A percentile compares a stretch with the other conserved stretches of the same genome.
These are phyloP conservation scores for Corymbia maculata DNA, from an alignment of 345 rosid species.

Conservation along the genomic window DNA sequence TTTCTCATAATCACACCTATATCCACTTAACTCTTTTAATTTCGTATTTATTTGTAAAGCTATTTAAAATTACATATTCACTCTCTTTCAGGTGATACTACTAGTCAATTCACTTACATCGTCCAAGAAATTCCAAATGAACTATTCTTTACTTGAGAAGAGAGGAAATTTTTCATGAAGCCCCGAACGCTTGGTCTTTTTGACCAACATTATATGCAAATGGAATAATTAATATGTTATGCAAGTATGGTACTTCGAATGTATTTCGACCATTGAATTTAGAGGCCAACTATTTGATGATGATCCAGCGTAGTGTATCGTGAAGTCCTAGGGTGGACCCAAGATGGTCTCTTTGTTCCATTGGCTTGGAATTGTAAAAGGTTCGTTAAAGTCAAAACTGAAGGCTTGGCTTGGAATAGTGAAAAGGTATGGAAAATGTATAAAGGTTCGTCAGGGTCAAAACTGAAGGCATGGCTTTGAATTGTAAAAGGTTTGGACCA, in stretches of 20 bases:
- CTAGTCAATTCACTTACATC: too few species aligned
- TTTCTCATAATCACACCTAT: too few species aligned
- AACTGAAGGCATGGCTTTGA: neutral
- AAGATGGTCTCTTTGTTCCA: neutral
- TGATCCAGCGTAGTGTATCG: neutral
- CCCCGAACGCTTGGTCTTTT: neutral
- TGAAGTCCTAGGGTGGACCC: neutral
- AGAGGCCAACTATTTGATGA: neutral
- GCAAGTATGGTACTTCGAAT: neutral
- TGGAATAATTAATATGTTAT: neutral
- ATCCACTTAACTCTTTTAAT: too few species aligned
- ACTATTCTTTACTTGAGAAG: too few species aligned
- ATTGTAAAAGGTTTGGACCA: neutral
- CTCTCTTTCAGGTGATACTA: too few species aligned
- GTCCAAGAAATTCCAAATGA: too few species aligned
- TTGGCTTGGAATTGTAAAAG: neutral
- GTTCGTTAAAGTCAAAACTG: neutral
- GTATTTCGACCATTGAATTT: neutral
- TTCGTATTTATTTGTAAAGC: too few species aligned
- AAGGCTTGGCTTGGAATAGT: neutral
- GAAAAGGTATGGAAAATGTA: neutral
- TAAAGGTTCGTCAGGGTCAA: neutral
- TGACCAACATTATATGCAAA: neutral
- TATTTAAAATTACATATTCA: too few species aligned
- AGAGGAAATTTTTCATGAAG: too few species aligned